These are phyloP conservation scores for Cutaneotrichosporon cyanovorans DNA, from an alignment of 1,284 basidiomycete species.

Conservation along the genomic window DNA sequence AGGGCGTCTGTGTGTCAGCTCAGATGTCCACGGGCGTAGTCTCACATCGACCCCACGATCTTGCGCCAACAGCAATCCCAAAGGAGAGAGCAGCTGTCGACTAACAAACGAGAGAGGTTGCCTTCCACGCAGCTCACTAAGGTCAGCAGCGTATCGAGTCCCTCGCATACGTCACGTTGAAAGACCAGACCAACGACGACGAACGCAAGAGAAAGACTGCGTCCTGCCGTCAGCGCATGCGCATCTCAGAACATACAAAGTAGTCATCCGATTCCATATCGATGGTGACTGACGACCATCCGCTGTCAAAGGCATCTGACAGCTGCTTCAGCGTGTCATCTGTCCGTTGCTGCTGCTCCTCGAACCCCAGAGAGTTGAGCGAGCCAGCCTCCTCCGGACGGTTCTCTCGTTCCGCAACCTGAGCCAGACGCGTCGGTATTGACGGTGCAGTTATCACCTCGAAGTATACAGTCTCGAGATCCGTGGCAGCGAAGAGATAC, in stretches of 20 bases:
- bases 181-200: slow-evolving; percentile 21
- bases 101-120: slow-evolving; percentile 22
- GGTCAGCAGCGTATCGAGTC: background rate
- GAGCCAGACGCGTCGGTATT: slow-evolving; percentile 17
- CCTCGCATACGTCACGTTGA: slow-evolving; percentile 23
- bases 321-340: slow-evolving; percentile 16
- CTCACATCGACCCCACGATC: slow-evolving; percentile 16
- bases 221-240: slow-evolving; percentile 13
- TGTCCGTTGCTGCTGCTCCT: slow-evolving; percentile 13
- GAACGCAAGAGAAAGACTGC: slow-evolving; percentile 13
- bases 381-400: slow-evolving; percentile 3
- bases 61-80: slow-evolving; percentile 19
- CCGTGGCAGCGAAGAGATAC: slow-evolving; percentile 31
- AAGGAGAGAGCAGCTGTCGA: slow-evolving; percentile 26
- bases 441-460: slow-evolving; percentile 23
- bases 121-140: slow-evolving; percentile 21
- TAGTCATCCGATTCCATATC: slow-evolving; percentile 22
- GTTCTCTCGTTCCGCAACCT: slow-evolving; percentile 4
- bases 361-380: background rate
- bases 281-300: slow-evolving; percentile 18
- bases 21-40: too few relatives aligned
- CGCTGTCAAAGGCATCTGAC: slow-evolving; percentile 13
- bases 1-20: slow-evolving; percentile 1
- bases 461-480: slow-evolving; percentile 23
- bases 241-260: slow-evolving; percentile 16